A percentile compares a stretch with the other conserved stretches of the same genome.
Conservation (phyloP, 345 rosid genomes). For the Streptanthus diversifolius region DNA sequence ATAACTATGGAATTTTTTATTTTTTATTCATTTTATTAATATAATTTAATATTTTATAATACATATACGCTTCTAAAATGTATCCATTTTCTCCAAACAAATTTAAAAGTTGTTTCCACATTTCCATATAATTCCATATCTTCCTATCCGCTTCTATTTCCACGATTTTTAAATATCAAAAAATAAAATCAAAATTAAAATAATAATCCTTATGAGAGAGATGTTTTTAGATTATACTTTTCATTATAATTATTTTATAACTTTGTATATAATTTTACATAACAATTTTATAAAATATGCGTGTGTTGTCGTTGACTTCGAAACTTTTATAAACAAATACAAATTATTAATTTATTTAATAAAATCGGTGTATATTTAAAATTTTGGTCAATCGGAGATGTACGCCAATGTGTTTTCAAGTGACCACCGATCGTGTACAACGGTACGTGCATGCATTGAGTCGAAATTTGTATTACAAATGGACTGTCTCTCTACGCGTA, state of each 20-base stretch:
- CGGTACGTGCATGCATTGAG: conserved; percentile 26
- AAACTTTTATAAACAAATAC: not conserved
- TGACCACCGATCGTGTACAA: conserved; percentile 21
- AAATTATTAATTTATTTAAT: not conserved
- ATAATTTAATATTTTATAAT: too few species aligned
- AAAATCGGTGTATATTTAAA: conserved; percentile 25
- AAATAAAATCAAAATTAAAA: not conserved
- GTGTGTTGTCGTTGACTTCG: not conserved
- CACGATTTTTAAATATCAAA: not conserved
- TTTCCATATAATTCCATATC: too few species aligned
- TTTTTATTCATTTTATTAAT: too few species aligned
- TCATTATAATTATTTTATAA: not conserved
- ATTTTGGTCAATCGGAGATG: not conserved
- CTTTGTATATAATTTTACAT: not conserved
- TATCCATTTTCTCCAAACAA: too few species aligned
- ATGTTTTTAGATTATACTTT: not conserved
- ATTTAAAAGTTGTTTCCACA: too few species aligned
- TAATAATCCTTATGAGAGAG: not conserved
- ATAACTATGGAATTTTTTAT: too few species aligned
- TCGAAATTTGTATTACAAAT: conserved; percentile 12
- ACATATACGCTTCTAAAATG: too few species aligned
- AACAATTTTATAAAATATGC: not conserved
- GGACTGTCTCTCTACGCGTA: conserved; percentile 26
- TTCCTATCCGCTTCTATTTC: too few species aligned
- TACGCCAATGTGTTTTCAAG: conserved; percentile 14